A percentile compares a stretch with the other conserved stretches of the same genome.
Conservation (phyloP, 371 early-diverging fungal species). For the Mucor racemosus region DNA sequence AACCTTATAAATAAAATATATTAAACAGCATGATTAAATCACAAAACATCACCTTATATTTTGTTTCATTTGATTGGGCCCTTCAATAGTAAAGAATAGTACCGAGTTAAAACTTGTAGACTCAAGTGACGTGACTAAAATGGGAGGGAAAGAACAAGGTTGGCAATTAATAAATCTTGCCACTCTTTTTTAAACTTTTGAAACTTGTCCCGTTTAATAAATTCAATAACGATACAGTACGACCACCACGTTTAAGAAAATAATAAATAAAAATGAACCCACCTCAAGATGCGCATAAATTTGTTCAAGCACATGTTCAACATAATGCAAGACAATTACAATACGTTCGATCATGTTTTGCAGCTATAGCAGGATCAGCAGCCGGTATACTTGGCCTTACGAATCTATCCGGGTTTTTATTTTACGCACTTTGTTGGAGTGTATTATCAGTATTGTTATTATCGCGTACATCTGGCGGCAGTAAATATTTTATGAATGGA, state of each 20-base stretch:
- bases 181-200: constrained; percentile 6
- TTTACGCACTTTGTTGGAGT: constrained; percentile 70
- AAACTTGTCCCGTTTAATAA: constrained; percentile 6
- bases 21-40: constrained; percentile 3
- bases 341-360: constrained; percentile 77
- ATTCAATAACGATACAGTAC: not conserved
- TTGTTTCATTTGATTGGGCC: constrained; percentile 2
- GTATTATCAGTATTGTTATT: constrained; percentile 57
- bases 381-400: constrained; percentile 81
- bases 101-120: not conserved
- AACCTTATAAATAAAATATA: not conserved
- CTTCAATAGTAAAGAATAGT: not conserved
- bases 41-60: constrained; percentile 20
- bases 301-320: constrained; percentile 59
- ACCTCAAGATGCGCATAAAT: constrained; percentile 51
- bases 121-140: constrained; percentile 3
- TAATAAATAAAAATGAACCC: constrained; percentile 26
- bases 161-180: not conserved
- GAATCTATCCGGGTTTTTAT: constrained; percentile 73
- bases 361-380: constrained; percentile 77
- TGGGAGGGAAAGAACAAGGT: not conserved
- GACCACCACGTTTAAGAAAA: not conserved
- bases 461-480: constrained; percentile 40
- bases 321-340: constrained; percentile 73
- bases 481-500: constrained; percentile 52